Base-by-base conservation (phyloP, 352 stramenopile species). In the Blastocystis sp. region DNA sequence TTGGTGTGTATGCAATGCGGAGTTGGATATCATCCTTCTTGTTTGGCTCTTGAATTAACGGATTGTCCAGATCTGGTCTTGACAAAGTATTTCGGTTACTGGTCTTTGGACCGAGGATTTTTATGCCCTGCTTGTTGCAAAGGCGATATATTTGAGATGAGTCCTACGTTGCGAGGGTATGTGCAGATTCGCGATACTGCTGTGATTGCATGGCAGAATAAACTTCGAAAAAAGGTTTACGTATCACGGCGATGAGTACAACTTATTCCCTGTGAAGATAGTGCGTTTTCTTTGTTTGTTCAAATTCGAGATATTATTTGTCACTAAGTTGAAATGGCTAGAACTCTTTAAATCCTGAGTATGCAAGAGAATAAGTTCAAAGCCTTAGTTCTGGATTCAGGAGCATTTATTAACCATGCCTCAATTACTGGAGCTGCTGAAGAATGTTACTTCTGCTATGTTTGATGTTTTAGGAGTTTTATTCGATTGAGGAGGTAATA, bases 401-500 rank as follows among this genome's bases (percentile, higher is more conserved):
- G 53, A 30, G 73, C 54, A 15, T 84, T 84, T 44, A 84, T 84
- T 44, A 22, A 64, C 53, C 27, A 68, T 37, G 73, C 73, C 22
- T 84, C 73, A 15, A 68, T 84, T 48, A 11, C 53, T 19, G 54
- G 54, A 19, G 54, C 48, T 13, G 73, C 73, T 22, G 73, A 84
- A 15, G 73, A 56, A 27, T 37, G 30, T 42, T 2, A 3, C 1
- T 7, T 11, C 1, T 22, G n/a, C 9, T 81, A 22, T 40, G 30
- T 35, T 40, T 68, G 48, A 37, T 27, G 17, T 17, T 22, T 24
- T 68, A 89, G 66, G 53, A 59, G 58, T 89, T 56, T 40, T 89
- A 89, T 33, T 76, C 78, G 2, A 78, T 89, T 22, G 66, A 89
- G 30, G 53, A 89, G 48, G 78, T 89, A 6, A 59, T 89, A n/a